Base-by-base conservation (phyloP, 768 basidiomycete genomes). In the Piloderma croceum region DNA sequence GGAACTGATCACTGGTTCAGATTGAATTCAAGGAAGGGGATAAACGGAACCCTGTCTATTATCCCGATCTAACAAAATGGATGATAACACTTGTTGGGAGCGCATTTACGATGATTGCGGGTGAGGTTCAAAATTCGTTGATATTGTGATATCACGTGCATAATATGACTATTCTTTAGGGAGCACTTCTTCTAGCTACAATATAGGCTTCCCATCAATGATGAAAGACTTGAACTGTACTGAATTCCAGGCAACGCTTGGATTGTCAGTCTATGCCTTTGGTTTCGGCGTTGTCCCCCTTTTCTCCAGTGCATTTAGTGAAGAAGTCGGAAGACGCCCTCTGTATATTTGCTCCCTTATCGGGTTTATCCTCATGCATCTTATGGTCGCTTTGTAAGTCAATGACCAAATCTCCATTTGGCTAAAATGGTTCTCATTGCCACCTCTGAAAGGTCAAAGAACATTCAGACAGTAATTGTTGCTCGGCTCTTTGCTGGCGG, bases 401-500 rank as follows among this genome's bases (percentile, higher is more conserved):
- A 29, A 29, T 9, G 9, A 9, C 15, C 27, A 29, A 29, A 29
- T 9, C 27, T 15, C 15, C 27, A 15, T 15, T 29, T 9, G 9
- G n/a, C n/a, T n/a, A 29, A 9, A 29, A 15, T 29, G 27, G 27
- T 29, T 15, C 10, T 9, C 27, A 29, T 29, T 9, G 15, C 27
- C 27, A 29, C 10, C 9, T 9, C 15, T 9, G 27, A 29, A 29
- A 70, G 70, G 18, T 57, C 69, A 3, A 52, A 61, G 23, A 69
- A 73, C 46, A 64, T 86, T 17, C 71, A 77, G 39, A 79, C 77
- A 0, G 79, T 86, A 13, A 70, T 83, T 27, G 42, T 81, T 39
- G 77, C 70, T 0, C 73, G 83, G n/a, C 74, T 84, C 45, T 52
- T 87, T 1, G 70, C 76, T 42, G 83, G 83, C 6, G 72, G 71